Evolutionary conservation across 768 basidiomycete species (phyloP).

Genomic region (Mycena venus): DNA sequence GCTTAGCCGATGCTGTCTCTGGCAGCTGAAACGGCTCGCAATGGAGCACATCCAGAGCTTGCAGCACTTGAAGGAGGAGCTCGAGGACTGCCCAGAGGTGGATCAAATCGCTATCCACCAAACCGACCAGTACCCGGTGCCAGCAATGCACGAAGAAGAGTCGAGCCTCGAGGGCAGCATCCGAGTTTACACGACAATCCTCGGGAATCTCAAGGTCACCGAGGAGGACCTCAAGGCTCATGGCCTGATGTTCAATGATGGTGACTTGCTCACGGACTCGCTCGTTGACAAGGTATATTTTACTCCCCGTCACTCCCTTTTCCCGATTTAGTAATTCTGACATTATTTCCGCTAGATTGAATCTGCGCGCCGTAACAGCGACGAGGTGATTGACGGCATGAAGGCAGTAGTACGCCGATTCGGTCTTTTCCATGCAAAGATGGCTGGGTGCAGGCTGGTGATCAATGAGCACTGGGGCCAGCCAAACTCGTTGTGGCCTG

Average conservation of each 20-base stretch:
- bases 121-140: slow-evolving; percentile 29
- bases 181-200: slow-evolving; percentile 12
- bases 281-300: no score
- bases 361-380: no score
- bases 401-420: no score
- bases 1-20: neutral
- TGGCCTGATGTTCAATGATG: slow-evolving; percentile 31
- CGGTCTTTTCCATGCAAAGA: no score
- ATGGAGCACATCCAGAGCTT: slow-evolving; percentile 17
- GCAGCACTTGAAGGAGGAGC: neutral
- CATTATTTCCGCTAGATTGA: no score
- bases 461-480: no score
- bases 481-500: no score
- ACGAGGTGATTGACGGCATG: no score
- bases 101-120: slow-evolving; percentile 32
- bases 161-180: slow-evolving; percentile 32
- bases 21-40: slow-evolving; percentile 27
- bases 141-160: slow-evolving; percentile 37
- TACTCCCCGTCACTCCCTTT: no score
- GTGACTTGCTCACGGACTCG: no score
- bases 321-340: no score
- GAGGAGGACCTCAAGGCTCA: slow-evolving; percentile 18
- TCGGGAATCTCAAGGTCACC: neutral
- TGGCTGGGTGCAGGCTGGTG: no score
- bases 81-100: slow-evolving; percentile 8